Percentiles rank a stretch among this genome's conserved stretches.
Conservation (phyloP, 768 basidiomycete species). For the Pleurotus eryngii region DNA sequence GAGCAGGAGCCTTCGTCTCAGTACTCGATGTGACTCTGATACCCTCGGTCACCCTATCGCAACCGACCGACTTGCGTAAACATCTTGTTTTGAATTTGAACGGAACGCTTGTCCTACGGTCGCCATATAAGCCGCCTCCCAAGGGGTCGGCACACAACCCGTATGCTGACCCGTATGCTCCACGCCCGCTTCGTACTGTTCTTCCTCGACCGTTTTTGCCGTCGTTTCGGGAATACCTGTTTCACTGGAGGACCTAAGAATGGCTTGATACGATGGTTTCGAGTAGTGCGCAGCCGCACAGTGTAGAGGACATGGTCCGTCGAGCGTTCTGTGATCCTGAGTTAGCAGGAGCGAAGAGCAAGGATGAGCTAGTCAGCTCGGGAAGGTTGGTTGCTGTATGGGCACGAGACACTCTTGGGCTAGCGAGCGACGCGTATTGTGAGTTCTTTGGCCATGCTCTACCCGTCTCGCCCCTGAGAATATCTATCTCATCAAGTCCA, state of each 20-base stretch:
- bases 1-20: no score
- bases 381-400: slow-evolving; percentile 58
- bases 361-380: slow-evolving; percentile 9
- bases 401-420: slow-evolving; percentile 76
- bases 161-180: slow-evolving; percentile 20
- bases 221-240: slow-evolving; percentile 60
- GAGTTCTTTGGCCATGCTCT: slow-evolving; percentile 26
- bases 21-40: slow-evolving; percentile 16
- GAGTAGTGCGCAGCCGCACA: slow-evolving; percentile 84
- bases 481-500: slow-evolving; percentile 22
- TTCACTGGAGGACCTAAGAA: slow-evolving; percentile 50
- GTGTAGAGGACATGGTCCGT: slow-evolving; percentile 71
- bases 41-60: slow-evolving; percentile 22
- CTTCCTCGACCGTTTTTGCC: slow-evolving; percentile 66
- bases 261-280: slow-evolving; percentile 89
- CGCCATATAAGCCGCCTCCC: slow-evolving; percentile 29
- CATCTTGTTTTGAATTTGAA: slow-evolving; percentile 75
- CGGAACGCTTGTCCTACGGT: slow-evolving; percentile 67
- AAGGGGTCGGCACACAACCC: neutral
- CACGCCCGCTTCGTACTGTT: slow-evolving; percentile 31
- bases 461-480: neutral
- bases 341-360: slow-evolving; percentile 12
- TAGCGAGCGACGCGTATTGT: slow-evolving; percentile 64
- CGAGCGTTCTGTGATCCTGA: slow-evolving; percentile 48
- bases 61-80: slow-evolving; percentile 42